Percentiles rank a stretch among this genome's conserved stretches.
Conservation (phyloP, 345 rosid species). For the Aquilaria yunnanensis region DNA sequence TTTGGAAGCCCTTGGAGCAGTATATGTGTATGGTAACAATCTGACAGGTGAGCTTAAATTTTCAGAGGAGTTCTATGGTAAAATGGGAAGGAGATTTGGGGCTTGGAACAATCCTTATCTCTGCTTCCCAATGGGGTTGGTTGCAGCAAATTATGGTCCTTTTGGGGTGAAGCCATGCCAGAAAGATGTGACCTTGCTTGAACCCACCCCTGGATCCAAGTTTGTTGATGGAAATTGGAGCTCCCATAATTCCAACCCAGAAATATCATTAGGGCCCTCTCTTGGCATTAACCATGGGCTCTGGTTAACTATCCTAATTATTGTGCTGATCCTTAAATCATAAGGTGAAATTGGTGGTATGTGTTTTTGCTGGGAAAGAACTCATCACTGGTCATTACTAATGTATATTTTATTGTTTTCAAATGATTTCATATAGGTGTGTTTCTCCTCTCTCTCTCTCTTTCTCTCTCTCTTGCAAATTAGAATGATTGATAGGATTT, state of each 20-base stretch:
- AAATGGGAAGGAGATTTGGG: conserved; percentile 70
- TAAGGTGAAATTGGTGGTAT: too few relatives aligned
- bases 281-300: conserved; percentile 15
- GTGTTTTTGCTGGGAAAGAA: too few relatives aligned
- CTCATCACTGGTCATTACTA: too few relatives aligned
- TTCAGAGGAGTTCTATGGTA: conserved; percentile 48
- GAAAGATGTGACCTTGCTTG: conserved; percentile 20
- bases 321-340: too few relatives aligned
- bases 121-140: conserved; percentile 40
- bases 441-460: too few relatives aligned
- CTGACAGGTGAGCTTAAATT: conserved; percentile 67
- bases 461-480: too few relatives aligned
- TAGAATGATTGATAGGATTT: too few relatives aligned
- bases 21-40: conserved; percentile 70
- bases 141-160: conserved; percentile 35
- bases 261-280: conserved; percentile 31
- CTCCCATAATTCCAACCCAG: conserved; percentile 14
- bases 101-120: conserved; percentile 81
- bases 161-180: conserved; percentile 61
- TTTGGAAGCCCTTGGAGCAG: conserved; percentile 51
- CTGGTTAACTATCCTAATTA: neutral
- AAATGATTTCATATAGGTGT: too few relatives aligned
- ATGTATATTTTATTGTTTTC: too few relatives aligned
- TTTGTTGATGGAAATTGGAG: conserved; percentile 8
- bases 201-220: conserved; percentile 27